phyloP scores from a whole-genome alignment of 371 early-diverging fungal genomes.

The Lichtheimia ramosa region DNA sequence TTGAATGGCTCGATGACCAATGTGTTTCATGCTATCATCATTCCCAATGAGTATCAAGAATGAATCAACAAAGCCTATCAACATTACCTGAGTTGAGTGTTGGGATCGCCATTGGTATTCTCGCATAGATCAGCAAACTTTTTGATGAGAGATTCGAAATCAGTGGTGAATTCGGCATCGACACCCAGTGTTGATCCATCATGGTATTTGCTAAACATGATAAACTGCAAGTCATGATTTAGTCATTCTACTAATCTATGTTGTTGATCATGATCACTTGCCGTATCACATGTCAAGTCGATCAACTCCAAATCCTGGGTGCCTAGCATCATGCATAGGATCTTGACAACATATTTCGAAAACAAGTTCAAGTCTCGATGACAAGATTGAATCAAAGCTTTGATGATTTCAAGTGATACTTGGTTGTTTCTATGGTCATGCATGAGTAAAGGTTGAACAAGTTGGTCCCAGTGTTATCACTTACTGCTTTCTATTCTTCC shows the following conservation, averaged over 20 bases:
- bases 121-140: conserved; percentile 61
- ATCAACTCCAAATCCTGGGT: conserved; percentile 49
- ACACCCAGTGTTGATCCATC: conserved; percentile 67
- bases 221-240: no score
- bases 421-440: conserved; percentile 34
- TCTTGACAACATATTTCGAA: conserved; percentile 70
- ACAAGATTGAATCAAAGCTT: conserved; percentile 72
- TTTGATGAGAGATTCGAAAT: conserved; percentile 47
- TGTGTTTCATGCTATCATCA: conserved; percentile 29
- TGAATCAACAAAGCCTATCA: background rate
- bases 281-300: conserved; percentile 56
- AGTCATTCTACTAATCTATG: no score
- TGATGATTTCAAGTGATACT: conserved; percentile 70
- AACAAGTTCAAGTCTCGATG: conserved; percentile 79
- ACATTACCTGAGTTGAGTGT: background rate
- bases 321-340: conserved; percentile 53
- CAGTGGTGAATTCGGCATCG: conserved; percentile 59
- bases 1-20: conserved; percentile 57
- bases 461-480: conserved; percentile 16
- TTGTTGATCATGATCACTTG: conserved; percentile 17
- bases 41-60: no score
- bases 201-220: conserved; percentile 65
- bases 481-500: conserved; percentile 64
- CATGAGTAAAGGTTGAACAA: no score
- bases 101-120: conserved; percentile 32